phyloP scores from a whole-genome alignment of 805 yeast species.

The Vanderwaltozyma verrucispora region DNA sequence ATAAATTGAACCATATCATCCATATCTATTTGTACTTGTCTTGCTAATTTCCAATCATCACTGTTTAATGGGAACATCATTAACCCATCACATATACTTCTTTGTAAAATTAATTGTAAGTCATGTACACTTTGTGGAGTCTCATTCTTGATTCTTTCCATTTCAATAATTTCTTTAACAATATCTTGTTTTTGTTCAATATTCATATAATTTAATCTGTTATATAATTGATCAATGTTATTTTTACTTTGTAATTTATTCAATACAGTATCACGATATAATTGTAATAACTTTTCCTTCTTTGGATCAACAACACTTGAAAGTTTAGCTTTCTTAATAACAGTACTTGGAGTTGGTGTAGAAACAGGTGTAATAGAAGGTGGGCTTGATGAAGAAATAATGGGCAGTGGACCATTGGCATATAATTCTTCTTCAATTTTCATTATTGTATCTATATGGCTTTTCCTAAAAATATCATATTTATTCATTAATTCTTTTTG shows the following conservation, averaged over 20 bases:
- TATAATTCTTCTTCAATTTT: slow-evolving; percentile 17
- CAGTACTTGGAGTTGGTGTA: slow-evolving; percentile 1
- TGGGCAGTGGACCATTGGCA: slow-evolving; percentile 1
- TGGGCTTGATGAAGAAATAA: too few species aligned
- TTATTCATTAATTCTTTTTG: slow-evolving; percentile 11
- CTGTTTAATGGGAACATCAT: slow-evolving; percentile 18
- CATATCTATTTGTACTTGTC: slow-evolving; percentile 23
- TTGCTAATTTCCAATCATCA: slow-evolving; percentile 17
- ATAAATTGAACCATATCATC: slow-evolving; percentile 29
- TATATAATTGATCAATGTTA: slow-evolving; percentile 15
- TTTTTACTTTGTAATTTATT: slow-evolving; percentile 24
- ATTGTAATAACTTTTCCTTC: slow-evolving; percentile 21
- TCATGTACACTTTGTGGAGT: slow-evolving; percentile 26
- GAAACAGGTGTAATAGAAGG: slow-evolving; percentile 1
- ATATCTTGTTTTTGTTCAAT: slow-evolving; percentile 1
- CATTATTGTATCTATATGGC: slow-evolving; percentile 9
- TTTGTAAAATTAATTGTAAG: slow-evolving; percentile 24
- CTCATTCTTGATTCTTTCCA: slow-evolving; percentile 16
- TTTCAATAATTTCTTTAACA: slow-evolving; percentile 7
- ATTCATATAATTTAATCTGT: slow-evolving; percentile 3
- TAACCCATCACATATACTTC: slow-evolving; percentile 22
- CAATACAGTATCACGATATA: slow-evolving; percentile 26
- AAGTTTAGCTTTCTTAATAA: neutral
- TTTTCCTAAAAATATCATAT: slow-evolving; percentile 8
- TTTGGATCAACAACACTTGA: slow-evolving; percentile 16